phyloP scores from a whole-genome alignment of 1,139 yeast species.

The Kluyveromyces sp. region DNA sequence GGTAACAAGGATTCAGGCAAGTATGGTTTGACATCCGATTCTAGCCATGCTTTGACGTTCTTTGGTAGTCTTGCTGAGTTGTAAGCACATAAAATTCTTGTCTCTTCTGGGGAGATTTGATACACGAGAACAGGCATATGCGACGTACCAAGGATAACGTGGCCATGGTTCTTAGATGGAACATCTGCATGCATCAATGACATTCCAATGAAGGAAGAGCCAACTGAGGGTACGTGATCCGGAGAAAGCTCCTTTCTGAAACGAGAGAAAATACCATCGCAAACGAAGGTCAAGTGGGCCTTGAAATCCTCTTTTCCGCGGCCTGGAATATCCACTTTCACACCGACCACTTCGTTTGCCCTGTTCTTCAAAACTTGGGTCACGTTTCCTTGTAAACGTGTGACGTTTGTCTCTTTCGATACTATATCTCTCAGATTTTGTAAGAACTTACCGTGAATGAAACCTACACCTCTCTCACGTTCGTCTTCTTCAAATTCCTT shows the following conservation, averaged over 20 bases:
- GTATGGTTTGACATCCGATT: slow-evolving; percentile 52
- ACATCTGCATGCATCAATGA: slow-evolving; percentile 63
- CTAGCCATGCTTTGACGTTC: slow-evolving; percentile 56
- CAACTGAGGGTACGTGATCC: slow-evolving; percentile 55
- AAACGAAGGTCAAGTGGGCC: slow-evolving; percentile 65
- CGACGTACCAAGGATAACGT: slow-evolving; percentile 69
- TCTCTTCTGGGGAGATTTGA: slow-evolving; percentile 75
- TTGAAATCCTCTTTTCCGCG: slow-evolving; percentile 37
- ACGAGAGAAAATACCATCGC: slow-evolving; percentile 93
- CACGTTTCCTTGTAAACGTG: slow-evolving; percentile 77
- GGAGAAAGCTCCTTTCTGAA: slow-evolving; percentile 68
- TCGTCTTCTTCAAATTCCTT: slow-evolving; percentile 55
- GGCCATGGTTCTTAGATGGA: slow-evolving; percentile 76
- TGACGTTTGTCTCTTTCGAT: slow-evolving; percentile 58
- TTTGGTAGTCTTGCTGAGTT: slow-evolving; percentile 70
- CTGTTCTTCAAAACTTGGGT: slow-evolving; percentile 50
- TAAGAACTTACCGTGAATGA: slow-evolving; percentile 88
- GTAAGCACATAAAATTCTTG: slow-evolving; percentile 86
- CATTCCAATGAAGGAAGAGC: slow-evolving; percentile 83
- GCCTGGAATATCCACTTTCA: slow-evolving; percentile 40
- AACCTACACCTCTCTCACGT: slow-evolving; percentile 70
- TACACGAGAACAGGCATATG: slow-evolving; percentile 86
- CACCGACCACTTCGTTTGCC: slow-evolving; percentile 59
- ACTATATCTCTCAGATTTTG: slow-evolving; percentile 72
- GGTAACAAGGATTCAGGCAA: slow-evolving; percentile 62